A percentile compares a stretch with the other conserved stretches of the same genome.
Conservation (phyloP, 2,329 filamentous ascomycete species). For the Ustulina deusta region DNA sequence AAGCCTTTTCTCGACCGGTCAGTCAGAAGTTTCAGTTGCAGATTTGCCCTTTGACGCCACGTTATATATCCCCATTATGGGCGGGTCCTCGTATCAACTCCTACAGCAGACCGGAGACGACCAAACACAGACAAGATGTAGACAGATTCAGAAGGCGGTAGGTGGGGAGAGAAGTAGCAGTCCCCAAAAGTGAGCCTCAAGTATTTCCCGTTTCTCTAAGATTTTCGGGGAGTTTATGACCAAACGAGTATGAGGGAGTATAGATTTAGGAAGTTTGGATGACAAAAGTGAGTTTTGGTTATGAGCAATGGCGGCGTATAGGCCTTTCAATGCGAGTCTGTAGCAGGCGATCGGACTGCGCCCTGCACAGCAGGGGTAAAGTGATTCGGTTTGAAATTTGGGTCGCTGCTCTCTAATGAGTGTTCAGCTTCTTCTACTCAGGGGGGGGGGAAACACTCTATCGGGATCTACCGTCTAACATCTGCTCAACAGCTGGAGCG, state of each 20-base stretch:
- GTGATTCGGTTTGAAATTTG: not conserved
- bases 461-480: not conserved
- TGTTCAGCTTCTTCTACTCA: not conserved
- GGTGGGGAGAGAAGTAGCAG: not conserved
- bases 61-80: slow-evolving; percentile 38
- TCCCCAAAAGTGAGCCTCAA: not conserved
- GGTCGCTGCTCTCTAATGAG: not conserved
- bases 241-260: not conserved
- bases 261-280: slow-evolving; percentile 17
- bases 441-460: not conserved
- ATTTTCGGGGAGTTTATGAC: not conserved
- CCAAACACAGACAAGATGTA: slow-evolving; percentile 3
- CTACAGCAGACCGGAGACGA: slow-evolving; percentile 36
- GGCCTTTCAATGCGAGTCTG: not conserved
- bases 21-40: slow-evolving; percentile 39
- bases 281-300: slow-evolving; percentile 23
- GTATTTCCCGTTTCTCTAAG: not conserved
- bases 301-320: not conserved
- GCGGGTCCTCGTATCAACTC: slow-evolving; percentile 38
- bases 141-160: not conserved
- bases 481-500: not conserved
- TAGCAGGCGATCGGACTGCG: slow-evolving; percentile 12
- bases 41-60: slow-evolving; percentile 45
- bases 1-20: slow-evolving; percentile 46
- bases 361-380: slow-evolving; percentile 7